Evolutionary conservation across 108 stramenopile genomes (phyloP), one percentile per base, ranked within the genome.

Genomic region (Stephanodiscus triporus): DNA sequence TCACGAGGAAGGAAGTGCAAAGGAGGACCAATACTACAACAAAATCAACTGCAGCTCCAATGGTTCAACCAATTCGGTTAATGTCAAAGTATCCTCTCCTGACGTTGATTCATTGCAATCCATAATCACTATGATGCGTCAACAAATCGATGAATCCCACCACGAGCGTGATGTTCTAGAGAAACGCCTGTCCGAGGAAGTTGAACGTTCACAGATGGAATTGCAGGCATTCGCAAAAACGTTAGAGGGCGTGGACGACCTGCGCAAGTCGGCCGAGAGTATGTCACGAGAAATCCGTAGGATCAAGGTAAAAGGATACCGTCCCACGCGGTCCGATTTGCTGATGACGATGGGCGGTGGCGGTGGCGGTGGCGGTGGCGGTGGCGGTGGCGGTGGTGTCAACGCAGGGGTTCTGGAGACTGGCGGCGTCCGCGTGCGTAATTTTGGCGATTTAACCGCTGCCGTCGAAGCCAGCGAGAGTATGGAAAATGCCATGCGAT

Each of bases 271-370:
- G 6, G 76, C 68, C 61, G 76, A 77, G 48, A 47, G 43, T 0
- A 77, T 77, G 76, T 42, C 49, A 57, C 60, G 76, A 14, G 76
- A 77, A 49, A 51, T 77, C 0, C 60, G 76, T 55, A 45, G 63
- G 26, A 77, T 77, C 22, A 77, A 77, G 50, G 60, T 77, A n/a
- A 77, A 77, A 67, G 76, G 76, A 27, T 77, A 77, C 55, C 47
- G 61, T n/a, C 76, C 76, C 2, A 69, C 61, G 29, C 59, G 76
- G 7, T 77, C 76, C 9, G 76, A 77, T 63, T 55, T 77, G 19
- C 32, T 77, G 26, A 34, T 34, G 32, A 34, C 32, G 32, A 34
- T 34, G 32, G 32, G 32, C 32, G 32, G 32, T 34, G 32, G 2
- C 32, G 32, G 32, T 34, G 32, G 42, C 37, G 27, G 43, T n/a